These are phyloP conservation scores for Agaricus subrufescens DNA, from an alignment of 768 basidiomycete genomes.

Conservation along the genomic window DNA sequence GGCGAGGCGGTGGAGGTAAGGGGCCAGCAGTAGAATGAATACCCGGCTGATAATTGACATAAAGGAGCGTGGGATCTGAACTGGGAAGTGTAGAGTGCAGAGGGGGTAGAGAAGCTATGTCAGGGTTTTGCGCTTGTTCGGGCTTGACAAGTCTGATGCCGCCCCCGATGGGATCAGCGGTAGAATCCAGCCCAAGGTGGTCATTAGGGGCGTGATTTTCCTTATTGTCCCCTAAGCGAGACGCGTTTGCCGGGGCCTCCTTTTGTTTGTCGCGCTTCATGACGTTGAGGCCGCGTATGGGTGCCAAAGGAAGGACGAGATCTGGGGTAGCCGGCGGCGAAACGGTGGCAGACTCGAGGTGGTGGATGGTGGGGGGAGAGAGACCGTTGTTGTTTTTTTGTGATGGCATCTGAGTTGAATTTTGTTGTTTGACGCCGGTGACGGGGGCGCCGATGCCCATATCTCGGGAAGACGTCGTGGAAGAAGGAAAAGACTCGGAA, in stretches of 20 bases:
- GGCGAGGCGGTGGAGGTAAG: slow-evolving; percentile 13
- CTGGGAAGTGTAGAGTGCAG: not conserved
- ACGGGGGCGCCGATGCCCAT: slow-evolving; percentile 47
- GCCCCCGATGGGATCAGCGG: not conserved
- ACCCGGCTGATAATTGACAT: slow-evolving; percentile 12
- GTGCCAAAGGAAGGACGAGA: slow-evolving; percentile 11
- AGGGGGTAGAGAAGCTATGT: not conserved
- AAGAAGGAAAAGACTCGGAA: slow-evolving; percentile 36
- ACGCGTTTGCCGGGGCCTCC: slow-evolving; percentile 8
- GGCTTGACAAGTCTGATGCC: slow-evolving; percentile 6
- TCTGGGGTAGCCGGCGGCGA: slow-evolving; percentile 21
- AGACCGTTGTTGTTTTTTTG: slow-evolving; percentile 22
- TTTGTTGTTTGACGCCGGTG: slow-evolving; percentile 12
- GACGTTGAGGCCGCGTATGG: slow-evolving; percentile 7
- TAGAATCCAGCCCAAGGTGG: slow-evolving; percentile 36
- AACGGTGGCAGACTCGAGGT: slow-evolving; percentile 16
- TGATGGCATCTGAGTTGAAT: slow-evolving; percentile 15
- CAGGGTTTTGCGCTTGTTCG: not conserved
- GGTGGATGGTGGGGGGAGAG: slow-evolving; percentile 28
- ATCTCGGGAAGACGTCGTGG: slow-evolving; percentile 29
- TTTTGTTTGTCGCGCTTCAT: slow-evolving; percentile 6
- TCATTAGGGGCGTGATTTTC: slow-evolving; percentile 9
- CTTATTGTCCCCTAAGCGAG: slow-evolving; percentile 15
- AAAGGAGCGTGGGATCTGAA: slow-evolving; percentile 3
- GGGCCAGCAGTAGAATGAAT: slow-evolving; percentile 13